Conservation (phyloP, 345 rosid genomes). For the Eucalyptus tenuipes region DNA sequence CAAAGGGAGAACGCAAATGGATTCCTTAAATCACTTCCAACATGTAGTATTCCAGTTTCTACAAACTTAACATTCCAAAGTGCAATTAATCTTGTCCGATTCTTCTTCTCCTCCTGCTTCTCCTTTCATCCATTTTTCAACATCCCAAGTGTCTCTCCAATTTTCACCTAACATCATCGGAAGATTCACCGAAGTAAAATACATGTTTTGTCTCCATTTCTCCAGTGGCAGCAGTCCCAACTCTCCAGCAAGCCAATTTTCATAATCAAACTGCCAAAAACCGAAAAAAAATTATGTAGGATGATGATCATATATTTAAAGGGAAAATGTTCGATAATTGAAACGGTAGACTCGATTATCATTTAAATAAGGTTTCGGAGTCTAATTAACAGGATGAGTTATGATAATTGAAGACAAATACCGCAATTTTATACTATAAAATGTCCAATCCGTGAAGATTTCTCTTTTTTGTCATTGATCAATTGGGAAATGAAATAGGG, state of each 20-base stretch:
- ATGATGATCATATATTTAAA: neutral
- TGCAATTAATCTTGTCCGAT: neutral
- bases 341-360: neutral
- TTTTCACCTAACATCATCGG: neutral
- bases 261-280: neutral
- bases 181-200: neutral
- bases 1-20: neutral
- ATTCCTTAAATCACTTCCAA: neutral
- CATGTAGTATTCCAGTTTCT: neutral
- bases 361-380: neutral
- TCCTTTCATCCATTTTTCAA: neutral
- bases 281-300: neutral
- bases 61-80: neutral
- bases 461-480: neutral
- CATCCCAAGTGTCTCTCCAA: neutral
- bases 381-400: neutral
- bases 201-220: neutral
- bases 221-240: neutral
- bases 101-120: neutral
- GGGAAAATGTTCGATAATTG: neutral
- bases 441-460: neutral
- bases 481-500: neutral
- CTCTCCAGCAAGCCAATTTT: neutral
- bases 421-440: neutral
- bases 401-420: neutral